Percentiles rank a stretch among this genome's conserved stretches.
phyloP scores from a whole-genome alignment of 495 filamentous ascomycete genomes.

The Aspergillus sparsus region DNA sequence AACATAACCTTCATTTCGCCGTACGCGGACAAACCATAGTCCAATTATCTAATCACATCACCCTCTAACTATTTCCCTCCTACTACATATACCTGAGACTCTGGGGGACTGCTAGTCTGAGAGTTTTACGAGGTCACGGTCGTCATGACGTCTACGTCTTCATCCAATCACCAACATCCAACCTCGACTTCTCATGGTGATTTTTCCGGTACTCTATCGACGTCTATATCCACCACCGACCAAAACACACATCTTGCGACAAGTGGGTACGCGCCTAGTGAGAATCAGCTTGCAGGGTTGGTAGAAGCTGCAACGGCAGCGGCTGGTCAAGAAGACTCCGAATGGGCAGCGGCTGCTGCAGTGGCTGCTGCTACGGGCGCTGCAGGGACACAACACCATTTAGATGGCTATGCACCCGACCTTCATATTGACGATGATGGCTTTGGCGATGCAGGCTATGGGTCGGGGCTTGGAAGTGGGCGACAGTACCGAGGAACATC shows the following conservation, averaged over 20 bases:
- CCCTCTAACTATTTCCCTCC: no score
- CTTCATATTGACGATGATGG: constrained; percentile 47
- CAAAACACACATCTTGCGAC: constrained; percentile 35
- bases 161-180: constrained; percentile 37
- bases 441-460: constrained; percentile 43
- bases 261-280: constrained; percentile 42
- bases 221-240: constrained; percentile 37
- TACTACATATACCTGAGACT: no score
- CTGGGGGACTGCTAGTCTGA: no score
- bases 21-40: no score
- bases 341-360: constrained; percentile 44
- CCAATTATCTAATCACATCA: no score
- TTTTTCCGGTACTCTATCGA: constrained; percentile 27
- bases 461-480: constrained; percentile 28
- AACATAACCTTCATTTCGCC: no score
- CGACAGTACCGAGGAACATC: constrained; percentile 34
- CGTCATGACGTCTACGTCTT: constrained; percentile 36
- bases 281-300: constrained; percentile 54
- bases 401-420: constrained; percentile 43
- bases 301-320: constrained; percentile 56
- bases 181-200: constrained; percentile 34
- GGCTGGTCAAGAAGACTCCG: constrained; percentile 51
- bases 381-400: constrained; percentile 42
- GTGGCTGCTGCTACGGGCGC: constrained; percentile 41
- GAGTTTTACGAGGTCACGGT: neutral